Evolutionary conservation across 495 filamentous ascomycete species (phyloP), one percentile per base, ranked within the genome.

Genomic region (Astrothelium subdiscretum): DNA sequence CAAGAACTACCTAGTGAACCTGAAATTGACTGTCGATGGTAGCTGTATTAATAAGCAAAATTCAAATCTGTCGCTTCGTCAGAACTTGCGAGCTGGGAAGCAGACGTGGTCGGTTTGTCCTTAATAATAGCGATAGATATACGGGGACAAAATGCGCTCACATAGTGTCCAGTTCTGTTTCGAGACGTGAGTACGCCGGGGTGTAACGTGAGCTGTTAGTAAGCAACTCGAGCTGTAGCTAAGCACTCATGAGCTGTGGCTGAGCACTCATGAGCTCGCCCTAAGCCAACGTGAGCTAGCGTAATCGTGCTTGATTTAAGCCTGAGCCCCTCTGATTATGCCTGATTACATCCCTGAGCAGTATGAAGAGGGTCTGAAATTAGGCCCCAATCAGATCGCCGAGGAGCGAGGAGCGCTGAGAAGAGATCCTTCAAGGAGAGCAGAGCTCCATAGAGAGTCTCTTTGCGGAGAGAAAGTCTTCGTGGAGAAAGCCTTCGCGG

Each of bases 231-330:
- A n/a, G n/a, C n/a, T n/a, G n/a, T n/a, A n/a, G n/a, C n/a, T n/a
- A n/a, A n/a, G n/a, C n/a, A n/a, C n/a, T n/a, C n/a, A n/a, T n/a
- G 44, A 68, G 66, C 66, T 66, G 66, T 68, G 61, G 63, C 66
- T 68, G 58, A 68, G 66, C 66, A 66, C 60, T 63, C 38, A 60
- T 68, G 61, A 68, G 66, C 63, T 65, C 54, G 59, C 57, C 63
- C 42, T 68, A 54, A 68, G 66, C 66, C 10, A 66, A 68, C 58
- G 52, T 66, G 64, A 68, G 66, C 66, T 59, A 31, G 65, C 65
- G 59, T 61, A 32, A 61, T 61, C 38, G 59, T 61, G 59, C 59
- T 48, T 61, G 59, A 61, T 61, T 61, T 24, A 44, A 27, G 31
- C 38, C 59, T 48, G 59, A 61, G 59, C 31, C 44, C 48, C 61